A percentile compares a stretch with the other conserved stretches of the same genome.
Conservation (phyloP, 192 early-diverging fungal genomes). For the Haplosporangium gracile region DNA sequence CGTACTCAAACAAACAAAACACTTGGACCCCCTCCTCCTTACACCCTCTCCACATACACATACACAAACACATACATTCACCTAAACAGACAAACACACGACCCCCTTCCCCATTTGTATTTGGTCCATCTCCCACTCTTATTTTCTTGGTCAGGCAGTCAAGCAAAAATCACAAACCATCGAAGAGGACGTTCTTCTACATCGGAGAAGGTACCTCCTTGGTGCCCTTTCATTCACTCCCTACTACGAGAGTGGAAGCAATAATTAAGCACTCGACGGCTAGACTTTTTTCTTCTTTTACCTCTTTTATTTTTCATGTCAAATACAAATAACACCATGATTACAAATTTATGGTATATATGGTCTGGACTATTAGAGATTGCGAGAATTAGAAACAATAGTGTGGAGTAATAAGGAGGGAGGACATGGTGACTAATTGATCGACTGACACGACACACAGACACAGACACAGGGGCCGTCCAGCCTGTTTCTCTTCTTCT, state of each 20-base stretch:
- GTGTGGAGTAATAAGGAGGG: neutral
- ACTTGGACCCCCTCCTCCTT: neutral
- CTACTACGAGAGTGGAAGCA: neutral
- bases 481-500: too few species aligned
- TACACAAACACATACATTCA: neutral
- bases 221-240: neutral
- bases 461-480: neutral
- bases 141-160: neutral
- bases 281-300: neutral
- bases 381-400: neutral
- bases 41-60: neutral
- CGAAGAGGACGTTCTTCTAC: conserved; percentile 6
- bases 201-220: neutral
- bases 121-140: neutral
- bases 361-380: neutral
- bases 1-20: neutral
- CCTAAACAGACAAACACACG: neutral
- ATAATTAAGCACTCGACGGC: neutral
- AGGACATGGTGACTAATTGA: neutral
- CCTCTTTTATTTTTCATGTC: neutral
- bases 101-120: neutral
- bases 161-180: neutral
- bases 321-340: neutral
- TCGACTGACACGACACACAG: neutral
- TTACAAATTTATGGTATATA: neutral